Percentiles rank a stretch among this genome's conserved stretches.
Evolutionary conservation across 73 alveolate species (phyloP).

Genomic region (Paramecium tetraurelia): DNA sequence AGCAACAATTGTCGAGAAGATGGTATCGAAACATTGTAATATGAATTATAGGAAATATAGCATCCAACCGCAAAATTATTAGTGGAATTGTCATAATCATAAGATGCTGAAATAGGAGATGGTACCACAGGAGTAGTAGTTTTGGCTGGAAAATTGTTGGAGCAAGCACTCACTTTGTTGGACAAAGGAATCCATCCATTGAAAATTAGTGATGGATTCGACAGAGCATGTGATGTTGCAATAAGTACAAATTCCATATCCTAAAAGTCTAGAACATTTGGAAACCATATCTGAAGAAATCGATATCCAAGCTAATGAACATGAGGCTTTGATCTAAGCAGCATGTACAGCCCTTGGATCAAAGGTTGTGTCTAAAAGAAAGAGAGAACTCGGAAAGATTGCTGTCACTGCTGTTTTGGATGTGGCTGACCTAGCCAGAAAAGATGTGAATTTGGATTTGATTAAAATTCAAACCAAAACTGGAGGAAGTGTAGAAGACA

Average conservation of each 20-base stretch:
- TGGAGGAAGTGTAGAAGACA: conserved; percentile 95
- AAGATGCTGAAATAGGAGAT: conserved; percentile 99
- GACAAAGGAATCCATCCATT: conserved; percentile 99
- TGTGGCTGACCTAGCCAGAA: conserved; percentile 96
- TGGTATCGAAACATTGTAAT: conserved; percentile 65
- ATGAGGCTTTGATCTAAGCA: conserved; percentile 79
- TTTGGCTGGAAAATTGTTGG: conserved; percentile 97
- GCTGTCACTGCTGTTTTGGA: conserved; percentile 97
- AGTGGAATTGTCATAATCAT: conserved; percentile 96
- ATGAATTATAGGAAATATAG: conserved; percentile 69
- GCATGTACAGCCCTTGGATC: conserved; percentile 98
- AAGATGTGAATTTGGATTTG: conserved; percentile 97
- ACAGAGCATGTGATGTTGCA: conserved; percentile 89
- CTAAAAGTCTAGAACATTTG: background rate
- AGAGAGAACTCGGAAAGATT: conserved; percentile 90
- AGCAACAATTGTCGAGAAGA: conserved; percentile 97
- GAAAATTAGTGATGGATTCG: conserved; percentile 97
- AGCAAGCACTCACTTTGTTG: conserved; percentile 85
- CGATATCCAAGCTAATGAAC: conserved; percentile 35
- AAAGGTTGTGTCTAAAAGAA: conserved; percentile 91
- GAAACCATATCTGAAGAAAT: conserved; percentile 48
- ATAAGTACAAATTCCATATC: background rate
- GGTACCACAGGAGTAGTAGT: conserved; percentile 99
- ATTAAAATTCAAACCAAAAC: conserved; percentile 93
- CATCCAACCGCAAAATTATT: conserved; percentile 96